A percentile compares a stretch with the other conserved stretches of the same genome.
Conservation (phyloP, 2,329 filamentous ascomycete species). For the Cryphonectria parasitica region DNA sequence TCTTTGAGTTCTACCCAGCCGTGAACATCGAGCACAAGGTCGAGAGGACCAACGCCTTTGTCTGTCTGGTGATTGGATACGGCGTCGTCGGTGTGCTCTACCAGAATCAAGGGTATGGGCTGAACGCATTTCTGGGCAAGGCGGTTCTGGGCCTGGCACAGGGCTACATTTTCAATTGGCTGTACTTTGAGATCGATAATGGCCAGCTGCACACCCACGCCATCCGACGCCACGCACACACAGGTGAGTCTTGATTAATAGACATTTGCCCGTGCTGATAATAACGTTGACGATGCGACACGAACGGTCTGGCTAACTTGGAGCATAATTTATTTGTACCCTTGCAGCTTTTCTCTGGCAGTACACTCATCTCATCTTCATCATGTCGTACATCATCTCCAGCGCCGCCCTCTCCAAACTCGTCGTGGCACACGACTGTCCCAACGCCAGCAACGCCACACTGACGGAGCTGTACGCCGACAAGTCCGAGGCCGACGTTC, state of each 20-base stretch:
- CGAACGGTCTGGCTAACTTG: neutral
- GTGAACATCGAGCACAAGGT: slow-evolving; percentile 69
- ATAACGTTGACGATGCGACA: neutral
- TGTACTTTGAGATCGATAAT: slow-evolving; percentile 67
- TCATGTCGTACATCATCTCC: slow-evolving; percentile 65
- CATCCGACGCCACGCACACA: slow-evolving; percentile 55
- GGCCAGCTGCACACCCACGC: slow-evolving; percentile 62
- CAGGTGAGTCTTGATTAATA: slow-evolving; percentile 40
- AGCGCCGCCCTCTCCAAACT: slow-evolving; percentile 61
- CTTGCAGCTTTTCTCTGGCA: slow-evolving; percentile 56
- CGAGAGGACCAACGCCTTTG: slow-evolving; percentile 67
- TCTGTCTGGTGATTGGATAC: slow-evolving; percentile 67
- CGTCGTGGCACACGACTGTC: slow-evolving; percentile 60
- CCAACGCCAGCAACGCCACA: slow-evolving; percentile 49
- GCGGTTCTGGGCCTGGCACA: slow-evolving; percentile 61
- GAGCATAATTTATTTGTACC: too few species aligned
- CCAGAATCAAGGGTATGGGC: slow-evolving; percentile 57
- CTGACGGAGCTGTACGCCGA: slow-evolving; percentile 55
- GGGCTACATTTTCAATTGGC: slow-evolving; percentile 64
- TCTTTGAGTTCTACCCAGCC: slow-evolving; percentile 64
- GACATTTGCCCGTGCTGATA: neutral
- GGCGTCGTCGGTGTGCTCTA: slow-evolving; percentile 65
- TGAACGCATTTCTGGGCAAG: slow-evolving; percentile 66
- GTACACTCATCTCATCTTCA: slow-evolving; percentile 62
- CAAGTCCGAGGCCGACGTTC: slow-evolving; percentile 55